These are phyloP conservation scores for Colletotrichum sp. DNA, from an alignment of 2,329 filamentous ascomycete genomes.

Conservation along the genomic window DNA sequence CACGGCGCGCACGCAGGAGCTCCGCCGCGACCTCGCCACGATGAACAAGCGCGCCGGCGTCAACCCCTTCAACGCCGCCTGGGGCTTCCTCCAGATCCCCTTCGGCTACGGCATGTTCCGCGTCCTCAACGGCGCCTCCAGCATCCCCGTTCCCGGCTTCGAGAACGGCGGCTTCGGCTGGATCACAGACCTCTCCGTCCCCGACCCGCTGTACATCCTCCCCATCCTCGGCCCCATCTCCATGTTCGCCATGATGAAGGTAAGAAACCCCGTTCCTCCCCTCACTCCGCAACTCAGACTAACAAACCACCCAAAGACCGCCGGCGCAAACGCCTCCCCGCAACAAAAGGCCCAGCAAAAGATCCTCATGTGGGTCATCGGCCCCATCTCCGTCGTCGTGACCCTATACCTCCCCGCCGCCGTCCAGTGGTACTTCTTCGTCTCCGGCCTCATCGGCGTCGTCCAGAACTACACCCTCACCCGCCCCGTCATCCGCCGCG, in stretches of 20 bases:
- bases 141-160: slow-evolving; percentile 81
- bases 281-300: background rate
- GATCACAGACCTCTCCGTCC: slow-evolving; percentile 77
- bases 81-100: slow-evolving; percentile 57
- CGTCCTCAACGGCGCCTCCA: slow-evolving; percentile 74
- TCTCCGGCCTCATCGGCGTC: slow-evolving; percentile 34
- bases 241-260: slow-evolving; percentile 62
- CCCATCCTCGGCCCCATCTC: slow-evolving; percentile 65
- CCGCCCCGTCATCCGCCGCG: slow-evolving; percentile 43
- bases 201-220: slow-evolving; percentile 80
- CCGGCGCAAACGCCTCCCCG: slow-evolving; percentile 26
- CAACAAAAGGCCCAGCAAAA: slow-evolving; percentile 42
- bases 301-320: slow-evolving; percentile 19
- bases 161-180: slow-evolving; percentile 75
- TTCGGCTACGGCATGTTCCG: slow-evolving; percentile 84
- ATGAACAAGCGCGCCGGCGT: slow-evolving; percentile 42
- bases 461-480: slow-evolving; percentile 41
- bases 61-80: slow-evolving; percentile 36
- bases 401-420: slow-evolving; percentile 53
- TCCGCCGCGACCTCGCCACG: slow-evolving; percentile 38
- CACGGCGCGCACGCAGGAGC: slow-evolving; percentile 49
- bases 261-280: slow-evolving; percentile 29
- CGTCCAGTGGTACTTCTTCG: slow-evolving; percentile 55
- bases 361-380: slow-evolving; percentile 47
- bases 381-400: slow-evolving; percentile 46